These are phyloP conservation scores for Aspergillus uvarum DNA, from an alignment of 2,329 filamentous ascomycete genomes.

Conservation along the genomic window DNA sequence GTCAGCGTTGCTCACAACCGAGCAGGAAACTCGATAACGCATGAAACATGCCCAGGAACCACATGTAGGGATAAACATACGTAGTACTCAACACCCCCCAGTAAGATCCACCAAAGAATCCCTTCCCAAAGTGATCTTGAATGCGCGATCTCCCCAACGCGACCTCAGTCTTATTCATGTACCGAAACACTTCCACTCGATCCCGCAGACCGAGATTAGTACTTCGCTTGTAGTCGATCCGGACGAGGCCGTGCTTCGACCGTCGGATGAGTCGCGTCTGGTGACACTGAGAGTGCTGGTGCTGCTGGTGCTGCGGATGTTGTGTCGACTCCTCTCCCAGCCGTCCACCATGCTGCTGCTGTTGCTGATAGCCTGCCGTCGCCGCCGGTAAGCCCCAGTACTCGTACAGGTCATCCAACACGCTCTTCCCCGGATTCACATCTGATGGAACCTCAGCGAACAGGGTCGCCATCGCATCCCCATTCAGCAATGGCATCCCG, in stretches of 20 bases:
- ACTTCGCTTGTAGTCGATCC: conserved; percentile 9
- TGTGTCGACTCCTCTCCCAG: not conserved
- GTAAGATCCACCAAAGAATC: conserved; percentile 28
- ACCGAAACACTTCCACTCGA: conserved; percentile 20
- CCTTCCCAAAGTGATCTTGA: conserved; percentile 15
- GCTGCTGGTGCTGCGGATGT: not conserved
- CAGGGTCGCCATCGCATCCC: conserved; percentile 35
- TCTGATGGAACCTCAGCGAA: conserved; percentile 33
- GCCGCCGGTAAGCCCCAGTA: not conserved
- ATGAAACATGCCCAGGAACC: not conserved
- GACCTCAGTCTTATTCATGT: conserved; percentile 18
- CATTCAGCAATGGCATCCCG: conserved; percentile 36
- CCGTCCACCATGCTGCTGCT: not conserved
- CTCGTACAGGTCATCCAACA: conserved; percentile 20
- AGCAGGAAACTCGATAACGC: too few species aligned
- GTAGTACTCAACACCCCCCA: conserved; percentile 28
- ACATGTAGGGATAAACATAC: conserved; percentile 8
- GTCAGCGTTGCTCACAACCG: not conserved
- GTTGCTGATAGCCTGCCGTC: too few species aligned
- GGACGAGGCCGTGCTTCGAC: conserved; percentile 6
- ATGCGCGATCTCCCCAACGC: conserved; percentile 19
- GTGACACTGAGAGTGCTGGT: not conserved
- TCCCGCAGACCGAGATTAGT: conserved; percentile 17
- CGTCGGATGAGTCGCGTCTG: conserved; percentile 18
- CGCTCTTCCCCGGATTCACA: conserved; percentile 11